Evolutionary conservation across 1,284 basidiomycete species (phyloP).

Genomic region (Entoloma clypeatum): DNA sequence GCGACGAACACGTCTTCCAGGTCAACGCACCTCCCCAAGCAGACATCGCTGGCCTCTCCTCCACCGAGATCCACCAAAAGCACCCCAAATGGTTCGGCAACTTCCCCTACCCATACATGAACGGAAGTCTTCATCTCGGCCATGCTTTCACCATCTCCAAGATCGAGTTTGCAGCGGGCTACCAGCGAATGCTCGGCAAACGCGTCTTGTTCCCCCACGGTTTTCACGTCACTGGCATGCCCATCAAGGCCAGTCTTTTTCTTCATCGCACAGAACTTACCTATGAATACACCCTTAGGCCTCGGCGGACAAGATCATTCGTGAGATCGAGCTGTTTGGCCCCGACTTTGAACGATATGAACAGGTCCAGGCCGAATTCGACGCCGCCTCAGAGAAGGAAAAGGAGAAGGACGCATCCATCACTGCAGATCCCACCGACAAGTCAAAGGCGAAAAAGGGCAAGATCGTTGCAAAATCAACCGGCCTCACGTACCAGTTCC

Average conservation of each 20-base stretch:
- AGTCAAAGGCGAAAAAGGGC: slow-evolving; percentile 92
- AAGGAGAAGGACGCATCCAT: slow-evolving; percentile 39
- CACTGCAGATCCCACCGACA: slow-evolving; percentile 42
- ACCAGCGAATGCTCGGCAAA: slow-evolving; percentile 94
- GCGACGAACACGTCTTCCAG: slow-evolving; percentile 72
- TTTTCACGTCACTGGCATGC: slow-evolving; percentile 97
- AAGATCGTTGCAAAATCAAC: slow-evolving; percentile 94
- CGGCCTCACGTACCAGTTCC: slow-evolving; percentile 96
- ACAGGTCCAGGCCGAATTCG: slow-evolving; percentile 37
- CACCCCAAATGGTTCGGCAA: slow-evolving; percentile 97
- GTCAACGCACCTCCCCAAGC: slow-evolving; percentile 74
- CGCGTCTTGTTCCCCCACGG: slow-evolving; percentile 94
- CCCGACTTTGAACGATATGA: slow-evolving; percentile 80
- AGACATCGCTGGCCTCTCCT: slow-evolving; percentile 61
- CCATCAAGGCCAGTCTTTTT: slow-evolving; percentile 80
- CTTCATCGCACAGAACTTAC: not conserved
- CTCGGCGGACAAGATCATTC: slow-evolving; percentile 94
- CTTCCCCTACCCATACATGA: slow-evolving; percentile 98
- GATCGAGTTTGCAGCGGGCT: slow-evolving; percentile 96
- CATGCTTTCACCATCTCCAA: slow-evolving; percentile 99
- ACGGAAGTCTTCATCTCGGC: slow-evolving; percentile 94
- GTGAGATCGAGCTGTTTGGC: slow-evolving; percentile 97
- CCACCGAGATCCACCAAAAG: slow-evolving; percentile 62
- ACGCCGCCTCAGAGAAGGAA: slow-evolving; percentile 46
- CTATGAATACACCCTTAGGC: slow-evolving; percentile 48